phyloP scores from a whole-genome alignment of 306 rosid genomes.

The Trifolium repens region DNA sequence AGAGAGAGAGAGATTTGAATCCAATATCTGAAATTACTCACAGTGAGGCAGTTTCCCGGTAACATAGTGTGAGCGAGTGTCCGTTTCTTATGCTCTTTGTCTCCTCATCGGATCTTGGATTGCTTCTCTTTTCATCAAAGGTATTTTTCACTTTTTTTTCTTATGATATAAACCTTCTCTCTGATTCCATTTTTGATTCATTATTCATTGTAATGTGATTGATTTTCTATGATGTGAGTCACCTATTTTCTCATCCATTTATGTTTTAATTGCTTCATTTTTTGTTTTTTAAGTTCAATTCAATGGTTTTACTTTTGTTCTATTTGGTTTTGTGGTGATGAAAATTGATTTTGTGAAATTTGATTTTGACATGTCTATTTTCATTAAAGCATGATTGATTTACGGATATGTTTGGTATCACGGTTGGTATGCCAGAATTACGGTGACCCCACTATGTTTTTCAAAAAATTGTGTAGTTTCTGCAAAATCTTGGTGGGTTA shows the following conservation, averaged over 20 bases:
- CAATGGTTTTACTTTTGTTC: background rate
- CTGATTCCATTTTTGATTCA: slow-evolving; percentile 24
- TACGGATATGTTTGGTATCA: no score
- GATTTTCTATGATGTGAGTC: background rate
- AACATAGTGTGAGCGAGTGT: slow-evolving; percentile 26
- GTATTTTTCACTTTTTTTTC: slow-evolving; percentile 31
- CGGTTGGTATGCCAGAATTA: no score
- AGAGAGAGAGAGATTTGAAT: slow-evolving; percentile 17
- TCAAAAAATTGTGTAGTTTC: no score
- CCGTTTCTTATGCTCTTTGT: slow-evolving; percentile 44
- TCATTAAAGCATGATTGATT: no score
- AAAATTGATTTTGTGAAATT: no score
- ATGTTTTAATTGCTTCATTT: background rate
- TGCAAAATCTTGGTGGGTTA: no score
- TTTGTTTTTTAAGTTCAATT: background rate
- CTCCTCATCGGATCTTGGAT: slow-evolving; percentile 70
- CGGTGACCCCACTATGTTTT: no score
- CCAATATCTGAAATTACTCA: slow-evolving; percentile 19
- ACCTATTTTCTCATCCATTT: background rate
- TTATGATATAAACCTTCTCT: background rate
- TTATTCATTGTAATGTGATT: slow-evolving; percentile 9
- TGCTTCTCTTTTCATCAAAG: slow-evolving; percentile 56
- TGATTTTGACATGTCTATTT: no score
- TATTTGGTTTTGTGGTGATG: no score
- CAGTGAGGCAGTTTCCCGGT: slow-evolving; percentile 48